Base-by-base conservation (phyloP, 768 basidiomycete genomes). In the Pleurotus salmoneostramineus region DNA sequence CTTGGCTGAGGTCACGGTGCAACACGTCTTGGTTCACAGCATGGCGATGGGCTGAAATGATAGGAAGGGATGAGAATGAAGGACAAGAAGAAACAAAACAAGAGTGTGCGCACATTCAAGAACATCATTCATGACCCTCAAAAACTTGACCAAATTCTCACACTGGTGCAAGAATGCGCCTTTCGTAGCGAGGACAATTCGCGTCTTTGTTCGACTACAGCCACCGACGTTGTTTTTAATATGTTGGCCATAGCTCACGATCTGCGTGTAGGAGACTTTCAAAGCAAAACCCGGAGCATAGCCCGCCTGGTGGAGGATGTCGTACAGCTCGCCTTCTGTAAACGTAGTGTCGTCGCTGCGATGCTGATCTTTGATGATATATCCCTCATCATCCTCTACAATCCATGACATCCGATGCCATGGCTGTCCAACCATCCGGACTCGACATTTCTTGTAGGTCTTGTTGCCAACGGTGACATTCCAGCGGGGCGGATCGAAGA, bases 281-380 rank as follows among this genome's bases (percentile, higher is more conserved):
- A 31, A 32, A 32, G 48, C 45, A 15, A 42, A 56, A 27, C 55
- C 55, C 27, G 40, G 40, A 42, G 44, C 55, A 8, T 12, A 10
- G 8, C 55, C 55, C 17, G 11, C 11, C 17, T 46, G 31, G 31
- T 56, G 55, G 12, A 56, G 17, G 5, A 46, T 6, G 17, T 57
- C 34, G 56, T 46, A 34, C 8, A 57, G 5, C 32, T 57, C 56
- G 7, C 44, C 8, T 17, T 57, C 56, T 3, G 21, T 6, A 17
- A 33, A 57, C 7, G 10, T 31, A 5, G 33, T 27, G n/a, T 36
- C 14, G 44, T 42, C 31, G 34, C 31, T 34, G 6, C 33, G 21
- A 21, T 47, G 48, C 43, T 11, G 11, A 17, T 57, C 56, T 34
- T 57, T 57, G 43, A 57, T 57, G 5, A 57, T n/a, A n/a, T n/a